A percentile compares a stretch with the other conserved stretches of the same genome.
Evolutionary conservation across 2,329 filamentous ascomycete species (phyloP).

Genomic region (Sclerotinia subarctica): DNA sequence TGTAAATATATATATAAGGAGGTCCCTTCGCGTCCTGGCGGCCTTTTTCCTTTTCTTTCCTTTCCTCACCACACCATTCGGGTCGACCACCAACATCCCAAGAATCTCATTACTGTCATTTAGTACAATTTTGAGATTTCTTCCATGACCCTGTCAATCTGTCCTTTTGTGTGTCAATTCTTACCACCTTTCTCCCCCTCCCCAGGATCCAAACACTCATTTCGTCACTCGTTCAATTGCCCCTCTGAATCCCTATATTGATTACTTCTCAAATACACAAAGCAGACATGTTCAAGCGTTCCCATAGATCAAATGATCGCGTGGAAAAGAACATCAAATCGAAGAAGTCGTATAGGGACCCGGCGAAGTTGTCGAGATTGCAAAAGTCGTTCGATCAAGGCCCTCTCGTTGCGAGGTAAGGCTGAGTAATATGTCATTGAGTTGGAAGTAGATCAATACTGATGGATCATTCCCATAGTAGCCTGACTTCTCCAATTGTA

Average conservation of each 20-base stretch:
- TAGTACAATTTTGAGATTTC: conserved; percentile 38
- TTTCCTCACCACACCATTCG: conserved; percentile 39
- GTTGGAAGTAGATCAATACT: conserved; percentile 11
- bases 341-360: conserved; percentile 75
- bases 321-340: conserved; percentile 85
- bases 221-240: conserved; percentile 38
- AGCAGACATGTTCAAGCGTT: conserved; percentile 84
- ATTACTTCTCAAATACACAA: conserved; percentile 26
- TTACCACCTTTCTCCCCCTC: conserved; percentile 2
- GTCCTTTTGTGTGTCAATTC: conserved; percentile 39
- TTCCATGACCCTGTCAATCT: conserved; percentile 41
- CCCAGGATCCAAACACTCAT: conserved; percentile 34
- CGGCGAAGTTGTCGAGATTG: conserved; percentile 78
- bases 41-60: conserved; percentile 31
- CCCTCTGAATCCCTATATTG: conserved; percentile 30
- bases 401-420: conserved; percentile 49
- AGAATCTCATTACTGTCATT: conserved; percentile 40
- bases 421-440: conserved; percentile 13
- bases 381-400: conserved; percentile 71
- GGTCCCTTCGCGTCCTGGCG: conserved; percentile 17
- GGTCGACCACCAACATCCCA: conserved; percentile 37
- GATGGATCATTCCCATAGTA: conserved; percentile 28
- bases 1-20: conserved; percentile 12
- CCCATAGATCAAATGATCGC: conserved; percentile 79
- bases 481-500: conserved; percentile 66